A percentile compares a stretch with the other conserved stretches of the same genome.
Evolutionary conservation across 495 filamentous ascomycete genomes (phyloP).

Genomic region (Oidiodendron maius): DNA sequence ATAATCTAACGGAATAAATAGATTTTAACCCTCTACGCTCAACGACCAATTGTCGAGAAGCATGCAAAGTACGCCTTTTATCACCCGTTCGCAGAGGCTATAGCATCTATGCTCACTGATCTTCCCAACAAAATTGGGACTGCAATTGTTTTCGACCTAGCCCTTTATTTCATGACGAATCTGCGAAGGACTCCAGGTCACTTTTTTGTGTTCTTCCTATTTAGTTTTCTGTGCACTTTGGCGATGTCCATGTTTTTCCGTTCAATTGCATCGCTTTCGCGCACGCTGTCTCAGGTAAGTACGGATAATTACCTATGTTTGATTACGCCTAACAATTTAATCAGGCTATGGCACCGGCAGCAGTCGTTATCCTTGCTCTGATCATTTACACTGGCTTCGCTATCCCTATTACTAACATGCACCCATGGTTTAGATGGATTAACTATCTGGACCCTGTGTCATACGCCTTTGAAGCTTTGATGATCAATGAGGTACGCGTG

Average conservation of each 20-base stretch:
- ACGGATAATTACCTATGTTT: too few species aligned
- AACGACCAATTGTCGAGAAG: slow-evolving; percentile 90
- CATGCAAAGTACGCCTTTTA: slow-evolving; percentile 87
- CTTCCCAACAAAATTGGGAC: slow-evolving; percentile 53
- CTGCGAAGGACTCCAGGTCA: slow-evolving; percentile 68
- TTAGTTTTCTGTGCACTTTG: slow-evolving; percentile 60
- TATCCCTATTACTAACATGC: slow-evolving; percentile 65
- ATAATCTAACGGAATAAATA: slow-evolving; percentile 3
- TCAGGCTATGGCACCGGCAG: slow-evolving; percentile 71
- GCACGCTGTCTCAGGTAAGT: slow-evolving; percentile 64
- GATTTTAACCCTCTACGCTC: slow-evolving; percentile 76
- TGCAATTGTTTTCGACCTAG: slow-evolving; percentile 52
- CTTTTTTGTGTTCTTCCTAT: slow-evolving; percentile 78
- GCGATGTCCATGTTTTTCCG: slow-evolving; percentile 80
- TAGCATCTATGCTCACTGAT: slow-evolving; percentile 78
- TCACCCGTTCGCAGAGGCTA: slow-evolving; percentile 81
- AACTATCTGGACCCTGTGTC: slow-evolving; percentile 81
- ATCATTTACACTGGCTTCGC: slow-evolving; percentile 89
- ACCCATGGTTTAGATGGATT: slow-evolving; percentile 80
- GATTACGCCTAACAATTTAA: background rate
- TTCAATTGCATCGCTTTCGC: slow-evolving; percentile 71
- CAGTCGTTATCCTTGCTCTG: slow-evolving; percentile 73
- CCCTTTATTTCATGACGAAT: slow-evolving; percentile 83
- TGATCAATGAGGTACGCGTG: slow-evolving; percentile 66
- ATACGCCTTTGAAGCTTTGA: slow-evolving; percentile 81